These are phyloP conservation scores for Jaapia argillacea DNA, from an alignment of 768 basidiomycete genomes.

Conservation along the genomic window DNA sequence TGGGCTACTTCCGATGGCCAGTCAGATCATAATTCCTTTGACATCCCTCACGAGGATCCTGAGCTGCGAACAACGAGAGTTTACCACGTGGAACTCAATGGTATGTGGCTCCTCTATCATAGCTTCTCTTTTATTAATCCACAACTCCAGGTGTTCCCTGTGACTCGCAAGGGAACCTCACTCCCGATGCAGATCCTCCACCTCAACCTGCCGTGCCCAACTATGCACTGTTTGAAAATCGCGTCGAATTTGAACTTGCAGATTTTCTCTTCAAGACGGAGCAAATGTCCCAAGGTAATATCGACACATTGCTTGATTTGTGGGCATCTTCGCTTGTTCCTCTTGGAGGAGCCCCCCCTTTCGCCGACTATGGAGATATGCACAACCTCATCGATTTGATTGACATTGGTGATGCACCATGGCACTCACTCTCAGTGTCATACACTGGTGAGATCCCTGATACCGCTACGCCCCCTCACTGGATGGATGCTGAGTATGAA, in stretches of 20 bases:
- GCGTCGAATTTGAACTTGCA: background rate
- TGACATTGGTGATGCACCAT: background rate
- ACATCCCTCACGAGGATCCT: too few species aligned
- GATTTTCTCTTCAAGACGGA: background rate
- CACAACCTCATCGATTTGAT: background rate
- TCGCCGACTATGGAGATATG: background rate
- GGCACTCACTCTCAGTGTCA: background rate
- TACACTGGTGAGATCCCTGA: background rate
- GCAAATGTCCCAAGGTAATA: background rate
- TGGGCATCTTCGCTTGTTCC: background rate
- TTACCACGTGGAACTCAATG: too few species aligned
- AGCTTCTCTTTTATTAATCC: too few species aligned
- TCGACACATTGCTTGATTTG: background rate
- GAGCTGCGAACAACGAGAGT: too few species aligned
- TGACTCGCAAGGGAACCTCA: too few species aligned
- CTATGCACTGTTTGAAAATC: background rate
- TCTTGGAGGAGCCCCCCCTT: background rate
- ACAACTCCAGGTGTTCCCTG: too few species aligned
- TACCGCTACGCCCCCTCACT: background rate
- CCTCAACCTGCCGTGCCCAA: too few species aligned
- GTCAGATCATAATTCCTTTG: too few species aligned
- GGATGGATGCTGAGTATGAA: background rate
- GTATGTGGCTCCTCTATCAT: too few species aligned
- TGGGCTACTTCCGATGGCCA: too few species aligned
- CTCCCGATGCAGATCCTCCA: too few species aligned